A percentile compares a stretch with the other conserved stretches of the same genome.
Evolutionary conservation across 2,329 filamentous ascomycete genomes (phyloP).

Genomic region (Canariomyces notabilis): DNA sequence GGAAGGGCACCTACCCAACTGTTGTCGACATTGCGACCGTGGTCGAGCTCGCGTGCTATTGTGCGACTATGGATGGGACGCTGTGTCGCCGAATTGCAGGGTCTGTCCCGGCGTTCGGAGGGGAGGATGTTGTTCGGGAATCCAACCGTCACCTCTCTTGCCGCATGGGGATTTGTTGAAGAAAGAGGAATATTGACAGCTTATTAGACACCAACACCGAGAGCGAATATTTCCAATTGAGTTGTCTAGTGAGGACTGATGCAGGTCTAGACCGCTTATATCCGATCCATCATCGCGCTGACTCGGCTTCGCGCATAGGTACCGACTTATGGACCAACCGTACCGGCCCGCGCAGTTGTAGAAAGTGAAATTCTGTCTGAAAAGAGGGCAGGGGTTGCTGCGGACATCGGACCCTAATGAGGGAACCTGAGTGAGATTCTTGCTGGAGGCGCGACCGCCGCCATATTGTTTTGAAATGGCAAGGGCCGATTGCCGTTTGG

Average conservation of each 20-base stretch:
- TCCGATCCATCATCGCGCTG: constrained; percentile 13
- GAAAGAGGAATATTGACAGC: too few relatives aligned
- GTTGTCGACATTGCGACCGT: constrained; percentile 47
- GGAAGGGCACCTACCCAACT: constrained; percentile 32
- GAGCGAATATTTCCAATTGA: too few relatives aligned
- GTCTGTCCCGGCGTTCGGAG: constrained; percentile 7
- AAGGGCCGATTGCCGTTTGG: constrained; percentile 1
- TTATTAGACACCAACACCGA: too few relatives aligned
- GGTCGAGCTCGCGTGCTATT: neutral
- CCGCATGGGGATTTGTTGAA: too few relatives aligned
- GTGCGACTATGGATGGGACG: constrained; percentile 10
- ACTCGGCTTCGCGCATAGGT: constrained; percentile 4
- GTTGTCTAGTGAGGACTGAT: too few relatives aligned
- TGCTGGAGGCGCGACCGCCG: neutral
- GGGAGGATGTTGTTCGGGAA: neutral
- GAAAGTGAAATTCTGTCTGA: neutral
- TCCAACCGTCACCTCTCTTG: neutral
- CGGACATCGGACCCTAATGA: constrained; percentile 7
- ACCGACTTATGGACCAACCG: neutral
- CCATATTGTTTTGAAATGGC: neutral
- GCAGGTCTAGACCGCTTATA: constrained; percentile 19
- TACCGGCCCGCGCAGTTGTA: constrained; percentile 5
- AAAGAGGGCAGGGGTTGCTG: neutral
- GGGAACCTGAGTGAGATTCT: neutral
- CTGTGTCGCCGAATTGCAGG: too few relatives aligned